These are phyloP conservation scores for Pythium rishiriense DNA, from an alignment of 352 stramenopile species.

Conservation along the genomic window DNA sequence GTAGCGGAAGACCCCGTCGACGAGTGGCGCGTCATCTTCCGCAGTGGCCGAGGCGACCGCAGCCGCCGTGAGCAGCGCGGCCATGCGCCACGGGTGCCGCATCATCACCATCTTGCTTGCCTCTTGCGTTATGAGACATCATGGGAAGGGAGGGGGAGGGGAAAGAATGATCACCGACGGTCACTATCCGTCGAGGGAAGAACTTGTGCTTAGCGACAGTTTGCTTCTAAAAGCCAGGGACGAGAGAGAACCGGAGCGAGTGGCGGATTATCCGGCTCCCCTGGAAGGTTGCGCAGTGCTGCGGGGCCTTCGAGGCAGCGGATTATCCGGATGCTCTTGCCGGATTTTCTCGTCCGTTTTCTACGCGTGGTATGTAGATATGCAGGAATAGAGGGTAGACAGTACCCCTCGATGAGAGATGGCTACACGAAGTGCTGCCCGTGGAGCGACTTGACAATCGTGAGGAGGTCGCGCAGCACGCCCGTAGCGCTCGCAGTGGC, in stretches of 20 bases:
- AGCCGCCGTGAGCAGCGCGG: not conserved
- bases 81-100: slow-evolving; percentile 13
- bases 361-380: slow-evolving; percentile 6
- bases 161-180: slow-evolving; percentile 6
- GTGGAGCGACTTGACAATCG: slow-evolving; percentile 68
- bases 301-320: slow-evolving; percentile 5
- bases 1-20: slow-evolving; percentile 44
- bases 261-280: slow-evolving; percentile 2
- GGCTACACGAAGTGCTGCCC: slow-evolving; percentile 29
- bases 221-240: not conserved
- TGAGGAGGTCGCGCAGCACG: slow-evolving; percentile 74
- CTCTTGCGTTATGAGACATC: not conserved
- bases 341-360: slow-evolving; percentile 1
- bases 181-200: not conserved
- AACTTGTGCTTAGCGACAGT: not conserved
- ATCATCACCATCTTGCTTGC: not conserved
- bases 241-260: not conserved
- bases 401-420: not conserved
- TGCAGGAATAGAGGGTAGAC: slow-evolving; percentile 6
- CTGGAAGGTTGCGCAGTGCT: slow-evolving; percentile 3
- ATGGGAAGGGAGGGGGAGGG: too few species aligned
- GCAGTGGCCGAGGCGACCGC: not conserved
- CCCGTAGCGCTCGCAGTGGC: slow-evolving; percentile 63
- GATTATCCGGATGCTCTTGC: slow-evolving; percentile 11
- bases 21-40: not conserved